phyloP scores from a whole-genome alignment of 2,329 filamentous ascomycete species.

The Cercospora sesami region DNA sequence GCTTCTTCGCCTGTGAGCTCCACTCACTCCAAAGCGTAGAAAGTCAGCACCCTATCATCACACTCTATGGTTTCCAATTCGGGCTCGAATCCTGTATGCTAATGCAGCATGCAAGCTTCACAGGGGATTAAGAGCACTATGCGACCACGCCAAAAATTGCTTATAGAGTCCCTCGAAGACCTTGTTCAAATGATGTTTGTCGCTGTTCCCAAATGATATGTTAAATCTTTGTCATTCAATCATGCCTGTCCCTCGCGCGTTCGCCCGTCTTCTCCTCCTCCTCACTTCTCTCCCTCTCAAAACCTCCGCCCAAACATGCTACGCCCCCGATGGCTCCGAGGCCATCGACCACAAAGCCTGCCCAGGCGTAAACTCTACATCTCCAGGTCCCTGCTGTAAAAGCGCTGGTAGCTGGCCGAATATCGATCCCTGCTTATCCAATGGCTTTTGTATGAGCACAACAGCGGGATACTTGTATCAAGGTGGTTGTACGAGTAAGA shows the following conservation, averaged over 20 bases:
- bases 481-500: not conserved
- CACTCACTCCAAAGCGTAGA: not conserved
- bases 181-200: not conserved
- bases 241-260: not conserved
- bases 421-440: not conserved
- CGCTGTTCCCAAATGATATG: too few species aligned
- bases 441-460: not conserved
- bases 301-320: not conserved
- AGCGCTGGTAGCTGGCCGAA: not conserved
- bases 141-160: not conserved
- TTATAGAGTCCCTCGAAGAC: not conserved
- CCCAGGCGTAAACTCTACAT: not conserved
- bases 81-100: not conserved
- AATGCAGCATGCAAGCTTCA: not conserved
- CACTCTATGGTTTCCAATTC: not conserved
- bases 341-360: not conserved
- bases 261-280: not conserved
- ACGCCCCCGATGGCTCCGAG: not conserved
- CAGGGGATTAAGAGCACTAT: not conserved
- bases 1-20: not conserved
- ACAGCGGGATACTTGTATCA: not conserved
- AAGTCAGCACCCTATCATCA: not conserved
- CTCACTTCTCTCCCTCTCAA: not conserved
- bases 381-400: not conserved
- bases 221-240: not conserved